phyloP scores from a whole-genome alignment of 2,329 filamentous ascomycete genomes.

The Colletotrichum limetticola region DNA sequence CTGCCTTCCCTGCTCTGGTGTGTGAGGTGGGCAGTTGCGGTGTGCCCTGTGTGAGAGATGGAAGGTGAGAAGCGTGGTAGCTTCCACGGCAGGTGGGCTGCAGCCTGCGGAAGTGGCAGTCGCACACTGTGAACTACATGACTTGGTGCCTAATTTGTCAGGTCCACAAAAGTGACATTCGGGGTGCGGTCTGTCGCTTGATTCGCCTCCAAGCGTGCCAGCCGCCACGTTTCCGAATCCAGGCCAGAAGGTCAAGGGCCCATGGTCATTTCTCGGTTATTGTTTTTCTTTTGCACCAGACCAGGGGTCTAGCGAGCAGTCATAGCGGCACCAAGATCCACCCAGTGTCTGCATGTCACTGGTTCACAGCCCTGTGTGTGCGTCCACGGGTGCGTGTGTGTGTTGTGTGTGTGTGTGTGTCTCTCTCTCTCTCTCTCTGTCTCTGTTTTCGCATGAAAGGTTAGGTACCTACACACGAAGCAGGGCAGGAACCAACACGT shows the following conservation, averaged over 20 bases:
- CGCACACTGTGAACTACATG: conserved; percentile 21
- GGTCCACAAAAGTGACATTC: background rate
- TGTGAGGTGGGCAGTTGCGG: background rate
- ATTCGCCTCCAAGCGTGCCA: conserved; percentile 24
- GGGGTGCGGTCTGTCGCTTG: conserved; percentile 20
- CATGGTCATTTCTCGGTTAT: conserved; percentile 26
- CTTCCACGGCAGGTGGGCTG: conserved; percentile 21
- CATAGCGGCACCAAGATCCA: conserved; percentile 22
- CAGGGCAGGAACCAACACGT: background rate
- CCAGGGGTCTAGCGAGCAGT: conserved; percentile 20
- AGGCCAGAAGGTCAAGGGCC: conserved; percentile 18
- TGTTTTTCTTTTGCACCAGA: background rate
- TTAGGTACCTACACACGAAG: no score
- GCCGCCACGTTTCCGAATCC: conserved; percentile 35
- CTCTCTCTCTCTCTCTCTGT: background rate
- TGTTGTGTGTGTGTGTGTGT: no score
- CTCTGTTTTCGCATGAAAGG: background rate
- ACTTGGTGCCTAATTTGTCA: conserved; percentile 20
- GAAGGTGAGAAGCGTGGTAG: background rate
- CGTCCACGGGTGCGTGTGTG: background rate
- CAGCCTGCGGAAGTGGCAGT: background rate
- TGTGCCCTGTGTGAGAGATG: background rate
- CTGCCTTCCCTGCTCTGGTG: background rate
- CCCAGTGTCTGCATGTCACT: conserved; percentile 23
- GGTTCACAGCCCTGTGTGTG: conserved; percentile 13